A percentile compares a stretch with the other conserved stretches of the same genome.
Conservation (phyloP, 176 grass and related monocot species). For the Bromus sterilis region DNA sequence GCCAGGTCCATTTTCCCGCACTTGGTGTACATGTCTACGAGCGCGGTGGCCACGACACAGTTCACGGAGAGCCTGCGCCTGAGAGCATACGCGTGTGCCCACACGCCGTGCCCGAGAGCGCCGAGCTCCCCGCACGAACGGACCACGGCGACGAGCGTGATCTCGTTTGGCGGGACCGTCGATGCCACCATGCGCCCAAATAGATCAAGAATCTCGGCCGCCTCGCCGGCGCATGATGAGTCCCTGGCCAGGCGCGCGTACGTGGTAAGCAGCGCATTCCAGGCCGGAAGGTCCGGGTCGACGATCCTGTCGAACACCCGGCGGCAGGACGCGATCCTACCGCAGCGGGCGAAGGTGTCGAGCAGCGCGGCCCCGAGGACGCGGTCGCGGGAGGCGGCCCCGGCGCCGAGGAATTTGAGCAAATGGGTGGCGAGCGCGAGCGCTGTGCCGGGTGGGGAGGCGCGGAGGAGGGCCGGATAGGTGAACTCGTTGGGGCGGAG, state of each 20-base stretch:
- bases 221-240: neutral
- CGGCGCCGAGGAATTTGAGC: slow-evolving; percentile 32
- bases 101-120: slow-evolving; percentile 22
- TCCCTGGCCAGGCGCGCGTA: slow-evolving; percentile 4
- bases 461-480: slow-evolving; percentile 45
- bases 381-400: slow-evolving; percentile 6
- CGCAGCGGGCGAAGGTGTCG: slow-evolving; percentile 25
- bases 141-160: slow-evolving; percentile 33
- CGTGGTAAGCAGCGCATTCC: slow-evolving; percentile 31
- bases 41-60: slow-evolving; percentile 22
- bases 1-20: slow-evolving; percentile 38
- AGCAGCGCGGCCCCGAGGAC: slow-evolving; percentile 33
- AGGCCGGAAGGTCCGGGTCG: slow-evolving; percentile 24
- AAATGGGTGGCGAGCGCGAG: slow-evolving; percentile 39
- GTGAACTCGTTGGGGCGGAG: slow-evolving; percentile 40
- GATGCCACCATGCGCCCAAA: slow-evolving; percentile 2
- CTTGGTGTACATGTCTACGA: slow-evolving; percentile 35
- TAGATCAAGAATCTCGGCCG: neutral
- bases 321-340: slow-evolving; percentile 16
- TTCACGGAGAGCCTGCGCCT: neutral
- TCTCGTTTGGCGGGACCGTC: slow-evolving; percentile 23
- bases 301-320: slow-evolving; percentile 16
- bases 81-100: slow-evolving; percentile 30
- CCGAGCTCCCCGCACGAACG: slow-evolving; percentile 29
- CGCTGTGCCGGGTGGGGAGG: neutral